Percentiles rank a stretch among this genome's conserved stretches.
Conservation (phyloP, 2,329 filamentous ascomycete genomes). For the Fusarium proliferatum region DNA sequence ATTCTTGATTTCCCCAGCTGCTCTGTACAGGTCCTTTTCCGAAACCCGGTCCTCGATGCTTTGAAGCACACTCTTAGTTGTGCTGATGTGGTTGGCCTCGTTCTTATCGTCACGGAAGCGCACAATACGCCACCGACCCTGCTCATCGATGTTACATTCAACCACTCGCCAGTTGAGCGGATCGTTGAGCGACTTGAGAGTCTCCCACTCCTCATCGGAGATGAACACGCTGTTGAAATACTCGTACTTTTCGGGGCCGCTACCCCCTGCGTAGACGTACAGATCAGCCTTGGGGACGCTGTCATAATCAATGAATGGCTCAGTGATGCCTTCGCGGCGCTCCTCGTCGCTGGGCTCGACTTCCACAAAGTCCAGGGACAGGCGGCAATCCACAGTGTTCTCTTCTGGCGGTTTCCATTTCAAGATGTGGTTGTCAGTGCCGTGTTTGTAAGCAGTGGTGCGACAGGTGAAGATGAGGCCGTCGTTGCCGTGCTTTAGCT, state of each 20-base stretch:
- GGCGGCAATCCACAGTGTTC: conserved; percentile 93
- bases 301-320: conserved; percentile 81
- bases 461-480: conserved; percentile 98
- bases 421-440: conserved; percentile 91
- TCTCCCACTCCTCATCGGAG: conserved; percentile 83
- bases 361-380: conserved; percentile 79
- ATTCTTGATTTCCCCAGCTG: conserved; percentile 77
- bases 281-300: conserved; percentile 79
- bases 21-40: conserved; percentile 80
- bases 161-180: conserved; percentile 89
- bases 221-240: conserved; percentile 76
- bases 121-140: conserved; percentile 84
- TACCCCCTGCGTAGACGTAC: conserved; percentile 73
- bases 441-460: conserved; percentile 84
- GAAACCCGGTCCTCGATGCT: conserved; percentile 89
- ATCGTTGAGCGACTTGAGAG: conserved; percentile 76
- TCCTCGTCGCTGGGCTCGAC: conserved; percentile 77
- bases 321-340: conserved; percentile 71
- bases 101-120: conserved; percentile 93
- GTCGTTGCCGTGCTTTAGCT: conserved; percentile 91
- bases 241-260: conserved; percentile 65
- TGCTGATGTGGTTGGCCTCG: conserved; percentile 88
- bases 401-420: conserved; percentile 98
- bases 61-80: conserved; percentile 86
- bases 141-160: conserved; percentile 85